Evolutionary conservation across 345 rosid species (phyloP).

Genomic region (Limnanthes douglasii): DNA sequence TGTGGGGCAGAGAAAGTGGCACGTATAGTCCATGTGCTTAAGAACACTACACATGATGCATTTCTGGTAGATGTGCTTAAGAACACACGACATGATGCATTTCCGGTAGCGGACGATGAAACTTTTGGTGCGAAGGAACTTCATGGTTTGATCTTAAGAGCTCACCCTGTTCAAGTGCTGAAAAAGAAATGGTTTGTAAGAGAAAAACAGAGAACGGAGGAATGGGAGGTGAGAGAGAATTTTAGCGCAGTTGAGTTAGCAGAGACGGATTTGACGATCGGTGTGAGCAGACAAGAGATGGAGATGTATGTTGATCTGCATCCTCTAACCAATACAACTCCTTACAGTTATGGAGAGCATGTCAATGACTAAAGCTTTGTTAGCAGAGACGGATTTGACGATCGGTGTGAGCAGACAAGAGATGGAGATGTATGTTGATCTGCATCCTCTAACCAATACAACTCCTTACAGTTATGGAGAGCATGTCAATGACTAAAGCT

Average conservation of each 20-base stretch:
- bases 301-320: slow-evolving; percentile 52
- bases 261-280: slow-evolving; percentile 44
- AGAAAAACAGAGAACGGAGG: slow-evolving; percentile 68
- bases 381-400: slow-evolving; percentile 46
- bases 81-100: slow-evolving; percentile 64
- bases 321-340: slow-evolving; percentile 54
- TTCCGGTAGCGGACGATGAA: slow-evolving; percentile 48
- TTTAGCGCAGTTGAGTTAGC: slow-evolving; percentile 73
- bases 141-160: slow-evolving; percentile 74
- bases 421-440: slow-evolving; percentile 78
- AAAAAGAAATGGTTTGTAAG: slow-evolving; percentile 73
- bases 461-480: slow-evolving; percentile 76
- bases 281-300: slow-evolving; percentile 36
- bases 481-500: slow-evolving; percentile 89
- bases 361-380: slow-evolving; percentile 54
- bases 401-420: slow-evolving; percentile 43
- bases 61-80: slow-evolving; percentile 53
- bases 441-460: slow-evolving; percentile 84
- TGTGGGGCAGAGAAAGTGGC: slow-evolving; percentile 67
- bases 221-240: slow-evolving; percentile 68
- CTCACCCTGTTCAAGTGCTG: slow-evolving; percentile 51
- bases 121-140: slow-evolving; percentile 26
- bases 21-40: slow-evolving; percentile 43
- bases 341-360: slow-evolving; percentile 45
- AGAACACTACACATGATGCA: slow-evolving; percentile 36